Base-by-base conservation (phyloP, 768 basidiomycete species). In the Russula virescens region DNA sequence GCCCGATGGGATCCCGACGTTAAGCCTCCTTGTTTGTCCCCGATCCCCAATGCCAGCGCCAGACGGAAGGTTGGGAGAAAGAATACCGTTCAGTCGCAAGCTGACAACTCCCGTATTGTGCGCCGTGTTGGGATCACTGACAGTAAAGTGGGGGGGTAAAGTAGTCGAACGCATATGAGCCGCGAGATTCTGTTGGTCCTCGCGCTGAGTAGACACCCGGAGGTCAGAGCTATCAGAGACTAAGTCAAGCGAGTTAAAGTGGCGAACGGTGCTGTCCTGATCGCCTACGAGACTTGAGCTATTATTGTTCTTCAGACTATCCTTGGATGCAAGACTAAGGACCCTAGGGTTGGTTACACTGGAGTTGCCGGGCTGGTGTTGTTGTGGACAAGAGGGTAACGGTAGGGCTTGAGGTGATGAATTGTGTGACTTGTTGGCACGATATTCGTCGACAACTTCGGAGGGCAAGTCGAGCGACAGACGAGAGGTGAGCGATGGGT, bases 161-260 rank as follows among this genome's bases (percentile, higher is more conserved):
- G 67, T 68, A 10, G 67, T 66, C 14, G 67, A 68, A 35, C 67
- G 67, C 58, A 66, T 66, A 35, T 68, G 67, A 23, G 43, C 58
- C 7, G 63, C 65, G 14, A 59, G 57, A 26, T 66, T 66, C 46
- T 55, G 51, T 40, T 67, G 66, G 11, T 65, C 66, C n/a, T 66
- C 51, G 52, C 26, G 58, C 48, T 62, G 61, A 19, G 19, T 38
- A 19, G 47, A 43, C 16, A 40, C 52, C 23, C 60, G 63, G 13
- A 34, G 49, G 8, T 65, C 53, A 18, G 62, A 52, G 38, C 50
- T 23, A 40, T 65, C 51, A 55, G 56, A 50, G 14, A 62, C 50
- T 7, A 59, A 48, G 38, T 67, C 60, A 16, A 60, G 38, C 34
- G 66, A 55, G 40, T 57, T 56, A 38, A 60, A 59, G 14, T 57